Base-by-base conservation (phyloP, 192 early-diverging fungal species). In the Cetraspora pellucida region DNA sequence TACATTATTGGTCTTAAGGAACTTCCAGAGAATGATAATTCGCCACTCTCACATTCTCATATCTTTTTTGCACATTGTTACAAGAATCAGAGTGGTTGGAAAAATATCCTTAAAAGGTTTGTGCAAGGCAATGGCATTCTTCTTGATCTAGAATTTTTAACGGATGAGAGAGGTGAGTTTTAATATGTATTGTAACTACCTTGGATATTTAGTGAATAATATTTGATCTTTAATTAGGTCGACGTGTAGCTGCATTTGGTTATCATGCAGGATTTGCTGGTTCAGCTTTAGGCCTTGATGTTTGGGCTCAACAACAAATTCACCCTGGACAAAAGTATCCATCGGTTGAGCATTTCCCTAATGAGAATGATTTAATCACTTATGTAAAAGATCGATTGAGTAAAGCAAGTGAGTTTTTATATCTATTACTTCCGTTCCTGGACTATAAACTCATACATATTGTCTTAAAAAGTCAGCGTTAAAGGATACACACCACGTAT, bases 41-140 rank as follows among this genome's bases (percentile, higher is more conserved):
- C 93, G 28, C 93, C 97, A 60, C 89, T 99, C 25, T 82, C 89
- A 16, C 97, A 99, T 82, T 89, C 89, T 58, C 97, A 98, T 85
- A 96, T 98, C 79, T 96, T 96, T 89, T 98, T 98, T 83, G 97
- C 97, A 54, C 97, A 98, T 83, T 98, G 97, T 87, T 98, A 89
- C 89, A 98, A 98, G 89, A 84, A 88, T 77, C 97, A 98, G 84
- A 93, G 84, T 71, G 97, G 96, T 21, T 98, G 97, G 97, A 90
- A 89, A 79, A 91, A 97, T 49, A 89, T 97, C 43, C 85, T 99
- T 30, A 83, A 79, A 44, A 89, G 96, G 70, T 99, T 99, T 79
- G 86, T 90, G 80, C 80, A 83, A 60, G 97, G 95, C 19, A 88
- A 94, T 43, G 97, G 97, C 17, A 87, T 89, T 27, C 87, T 99